A percentile compares a stretch with the other conserved stretches of the same genome.
phyloP scores from a whole-genome alignment of 352 stramenopile species.

The Pythium aristosporum region DNA sequence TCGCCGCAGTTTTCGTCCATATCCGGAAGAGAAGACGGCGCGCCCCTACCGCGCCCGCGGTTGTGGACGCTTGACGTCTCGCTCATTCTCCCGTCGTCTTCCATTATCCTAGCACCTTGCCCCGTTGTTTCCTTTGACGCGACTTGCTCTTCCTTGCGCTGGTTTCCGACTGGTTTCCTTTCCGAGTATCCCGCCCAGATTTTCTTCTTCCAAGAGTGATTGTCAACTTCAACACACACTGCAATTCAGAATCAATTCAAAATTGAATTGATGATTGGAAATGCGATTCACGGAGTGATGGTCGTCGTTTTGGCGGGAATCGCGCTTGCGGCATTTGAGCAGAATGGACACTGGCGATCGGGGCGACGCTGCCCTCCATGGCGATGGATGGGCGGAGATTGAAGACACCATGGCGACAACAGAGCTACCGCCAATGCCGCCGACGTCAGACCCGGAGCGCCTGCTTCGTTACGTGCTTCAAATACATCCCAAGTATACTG shows the following conservation, averaged over 20 bases:
- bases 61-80: constrained; percentile 68
- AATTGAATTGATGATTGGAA: constrained; percentile 4
- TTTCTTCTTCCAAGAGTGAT: constrained; percentile 17
- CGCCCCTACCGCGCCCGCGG: constrained; percentile 32
- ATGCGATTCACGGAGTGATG: constrained; percentile 14
- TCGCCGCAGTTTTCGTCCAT: constrained; percentile 39
- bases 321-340: background rate
- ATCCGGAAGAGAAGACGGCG: constrained; percentile 38
- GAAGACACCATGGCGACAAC: constrained; percentile 50
- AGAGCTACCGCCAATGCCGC: constrained; percentile 61
- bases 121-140: background rate
- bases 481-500: constrained; percentile 72
- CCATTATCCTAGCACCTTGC: constrained; percentile 28
- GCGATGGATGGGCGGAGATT: constrained; percentile 51
- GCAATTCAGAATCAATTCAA: constrained; percentile 16
- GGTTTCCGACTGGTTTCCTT: constrained; percentile 2
- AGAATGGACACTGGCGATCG: constrained; percentile 7
- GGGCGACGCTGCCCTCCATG: background rate
- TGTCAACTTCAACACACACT: constrained; percentile 29
- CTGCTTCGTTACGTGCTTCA: constrained; percentile 73
- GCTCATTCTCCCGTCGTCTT: constrained; percentile 68
- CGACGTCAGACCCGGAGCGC: constrained; percentile 71
- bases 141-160: background rate
- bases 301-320: constrained; percentile 25
- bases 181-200: background rate